Conservation (phyloP, 129 eudicot genomes). For the Lactuca saligna region DNA sequence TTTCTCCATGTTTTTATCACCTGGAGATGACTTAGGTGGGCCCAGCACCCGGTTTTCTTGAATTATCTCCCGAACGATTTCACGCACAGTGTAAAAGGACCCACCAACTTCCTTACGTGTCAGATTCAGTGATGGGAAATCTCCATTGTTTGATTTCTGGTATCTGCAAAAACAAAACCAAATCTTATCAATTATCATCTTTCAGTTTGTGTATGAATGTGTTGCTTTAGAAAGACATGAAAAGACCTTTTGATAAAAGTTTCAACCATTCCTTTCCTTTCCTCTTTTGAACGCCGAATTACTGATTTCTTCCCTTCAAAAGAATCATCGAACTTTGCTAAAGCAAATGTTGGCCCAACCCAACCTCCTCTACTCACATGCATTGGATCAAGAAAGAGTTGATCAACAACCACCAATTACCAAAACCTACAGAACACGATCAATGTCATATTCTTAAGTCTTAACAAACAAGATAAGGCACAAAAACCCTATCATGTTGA, state of each 20-base stretch:
- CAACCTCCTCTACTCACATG: slow-evolving; percentile 64
- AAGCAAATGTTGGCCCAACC: slow-evolving; percentile 85
- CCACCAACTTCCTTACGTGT: slow-evolving; percentile 99
- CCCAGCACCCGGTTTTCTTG: slow-evolving; percentile 91
- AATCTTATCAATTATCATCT: no score
- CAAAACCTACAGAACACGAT: slow-evolving; percentile 6
- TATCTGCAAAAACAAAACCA: slow-evolving; percentile 48
- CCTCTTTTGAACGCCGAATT: slow-evolving; percentile 81
- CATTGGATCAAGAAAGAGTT: slow-evolving; percentile 38
- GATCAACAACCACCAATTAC: slow-evolving; percentile 16
- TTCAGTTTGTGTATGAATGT: neutral
- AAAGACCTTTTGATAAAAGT: slow-evolving; percentile 74
- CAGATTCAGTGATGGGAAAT: slow-evolving; percentile 83
- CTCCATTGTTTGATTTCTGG: slow-evolving; percentile 67
- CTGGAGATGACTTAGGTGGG: slow-evolving; percentile 63
- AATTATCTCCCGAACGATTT: slow-evolving; percentile 85
- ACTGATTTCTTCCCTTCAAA: slow-evolving; percentile 71
- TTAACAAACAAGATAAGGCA: slow-evolving; percentile 1
- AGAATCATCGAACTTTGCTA: slow-evolving; percentile 58
- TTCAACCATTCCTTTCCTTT: slow-evolving; percentile 80
- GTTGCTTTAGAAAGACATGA: neutral
- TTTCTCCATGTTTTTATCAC: slow-evolving; percentile 36
- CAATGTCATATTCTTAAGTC: slow-evolving; percentile 8
- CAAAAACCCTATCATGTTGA: neutral
- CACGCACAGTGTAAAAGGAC: slow-evolving; percentile 89